Conservation (phyloP, 1,284 basidiomycete genomes). For the Phellopilus nigrolimitatus region DNA sequence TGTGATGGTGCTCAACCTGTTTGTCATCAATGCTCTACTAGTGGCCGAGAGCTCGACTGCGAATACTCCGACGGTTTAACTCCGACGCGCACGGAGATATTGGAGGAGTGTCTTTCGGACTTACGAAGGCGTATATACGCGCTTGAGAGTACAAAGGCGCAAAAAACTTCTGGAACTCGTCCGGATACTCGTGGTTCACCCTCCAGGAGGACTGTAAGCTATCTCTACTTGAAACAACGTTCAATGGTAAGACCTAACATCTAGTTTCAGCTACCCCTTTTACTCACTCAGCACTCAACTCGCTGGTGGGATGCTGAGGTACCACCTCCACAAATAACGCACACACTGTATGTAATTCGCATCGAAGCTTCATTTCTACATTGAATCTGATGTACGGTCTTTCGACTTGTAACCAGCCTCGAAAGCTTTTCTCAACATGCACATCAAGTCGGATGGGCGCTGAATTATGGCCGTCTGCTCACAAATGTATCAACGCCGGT, state of each 20-base stretch:
- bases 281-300: too few species aligned
- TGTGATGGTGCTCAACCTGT: conserved; percentile 38
- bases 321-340: conserved; percentile 9
- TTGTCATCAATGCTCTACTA: conserved; percentile 34
- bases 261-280: too few species aligned
- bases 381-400: too few species aligned
- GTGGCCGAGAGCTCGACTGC: conserved; percentile 35
- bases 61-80: conserved; percentile 36
- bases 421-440: conserved; percentile 7
- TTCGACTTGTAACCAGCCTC: neutral
- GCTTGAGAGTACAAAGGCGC: conserved; percentile 26
- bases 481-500: neutral
- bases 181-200: neutral
- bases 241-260: too few species aligned
- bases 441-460: conserved; percentile 3
- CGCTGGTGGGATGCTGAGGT: conserved; percentile 12
- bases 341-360: neutral
- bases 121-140: conserved; percentile 34
- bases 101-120: conserved; percentile 35
- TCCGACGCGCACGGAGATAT: conserved; percentile 31
- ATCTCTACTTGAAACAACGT: too few species aligned
- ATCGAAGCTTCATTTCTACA: neutral
- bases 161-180: neutral
- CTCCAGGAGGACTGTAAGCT: too few species aligned
- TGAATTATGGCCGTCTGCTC: neutral